phyloP scores from a whole-genome alignment of 2,329 filamentous ascomycete genomes.

The Cercospora beticola region DNA sequence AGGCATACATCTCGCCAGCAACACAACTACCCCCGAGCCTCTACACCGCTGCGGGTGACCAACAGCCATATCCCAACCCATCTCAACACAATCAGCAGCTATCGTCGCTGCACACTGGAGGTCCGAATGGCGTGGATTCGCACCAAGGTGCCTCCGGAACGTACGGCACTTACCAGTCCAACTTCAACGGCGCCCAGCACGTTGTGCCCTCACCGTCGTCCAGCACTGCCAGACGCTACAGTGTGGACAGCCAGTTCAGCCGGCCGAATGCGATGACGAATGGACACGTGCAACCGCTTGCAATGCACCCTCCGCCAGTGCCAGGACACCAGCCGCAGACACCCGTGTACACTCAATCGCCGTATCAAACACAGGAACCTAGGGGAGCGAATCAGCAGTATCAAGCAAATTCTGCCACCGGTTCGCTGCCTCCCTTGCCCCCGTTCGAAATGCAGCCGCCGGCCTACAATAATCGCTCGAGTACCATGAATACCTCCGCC shows the following conservation, averaged over 20 bases:
- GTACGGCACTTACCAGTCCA: conserved; percentile 18
- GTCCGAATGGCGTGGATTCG: conserved; percentile 4
- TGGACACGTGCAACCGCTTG: conserved; percentile 20
- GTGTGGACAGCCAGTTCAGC: conserved; percentile 25
- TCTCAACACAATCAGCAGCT: conserved; percentile 16
- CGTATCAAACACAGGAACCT: conserved; percentile 25
- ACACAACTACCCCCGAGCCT: conserved; percentile 15
- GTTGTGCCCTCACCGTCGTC: conserved; percentile 20
- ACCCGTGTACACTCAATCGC: conserved; percentile 26
- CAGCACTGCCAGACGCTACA: conserved; percentile 24
- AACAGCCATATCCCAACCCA: conserved; percentile 14
- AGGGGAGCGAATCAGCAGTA: conserved; percentile 21
- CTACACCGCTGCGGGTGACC: conserved; percentile 17
- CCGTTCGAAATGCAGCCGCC: conserved; percentile 29
- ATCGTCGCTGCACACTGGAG: conserved; percentile 15
- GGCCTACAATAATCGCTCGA: conserved; percentile 11
- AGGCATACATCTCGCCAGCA: conserved; percentile 14
- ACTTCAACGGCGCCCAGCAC: conserved; percentile 13
- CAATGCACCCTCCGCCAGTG: conserved; percentile 34
- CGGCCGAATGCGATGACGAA: conserved; percentile 19
- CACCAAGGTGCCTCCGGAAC: conserved; percentile 13
- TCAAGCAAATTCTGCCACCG: conserved; percentile 22
- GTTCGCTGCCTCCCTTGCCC: conserved; percentile 29
- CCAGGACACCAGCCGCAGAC: conserved; percentile 22
- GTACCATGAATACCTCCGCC: conserved; percentile 29